Conservation (phyloP, 2,329 filamentous ascomycete species). For the Trichoderma semiorbis region DNA sequence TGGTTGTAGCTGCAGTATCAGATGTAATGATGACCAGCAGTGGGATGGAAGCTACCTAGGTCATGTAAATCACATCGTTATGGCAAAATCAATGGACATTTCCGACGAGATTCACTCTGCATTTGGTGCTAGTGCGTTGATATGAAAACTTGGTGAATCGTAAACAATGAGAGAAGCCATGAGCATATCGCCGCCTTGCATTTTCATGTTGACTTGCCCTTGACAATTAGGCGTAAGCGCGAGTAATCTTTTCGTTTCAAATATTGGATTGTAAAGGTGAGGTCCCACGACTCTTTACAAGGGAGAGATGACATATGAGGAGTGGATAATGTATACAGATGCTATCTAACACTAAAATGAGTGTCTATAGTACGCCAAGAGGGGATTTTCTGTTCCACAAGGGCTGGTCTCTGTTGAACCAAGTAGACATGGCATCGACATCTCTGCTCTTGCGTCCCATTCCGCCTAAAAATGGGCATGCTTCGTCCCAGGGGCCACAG, state of each 20-base stretch:
- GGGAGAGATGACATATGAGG: neutral
- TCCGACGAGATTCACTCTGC: neutral
- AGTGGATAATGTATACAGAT: neutral
- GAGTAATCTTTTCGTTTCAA: neutral
- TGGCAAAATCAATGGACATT: slow-evolving; percentile 11
- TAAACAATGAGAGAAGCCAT: neutral
- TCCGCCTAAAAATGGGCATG: neutral
- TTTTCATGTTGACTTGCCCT: neutral
- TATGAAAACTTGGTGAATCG: neutral
- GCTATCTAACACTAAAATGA: neutral
- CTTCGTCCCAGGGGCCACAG: slow-evolving; percentile 23
- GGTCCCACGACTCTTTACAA: neutral
- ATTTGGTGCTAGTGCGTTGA: too few relatives aligned
- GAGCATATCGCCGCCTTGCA: too few relatives aligned
- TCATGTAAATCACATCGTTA: slow-evolving; percentile 12
- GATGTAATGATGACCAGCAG: slow-evolving; percentile 30
- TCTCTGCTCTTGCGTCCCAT: neutral
- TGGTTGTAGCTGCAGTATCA: slow-evolving; percentile 28
- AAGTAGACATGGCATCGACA: neutral
- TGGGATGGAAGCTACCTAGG: slow-evolving; percentile 22
- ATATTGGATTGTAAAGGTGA: neutral
- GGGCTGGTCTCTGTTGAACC: slow-evolving; percentile 8
- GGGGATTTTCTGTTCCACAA: neutral
- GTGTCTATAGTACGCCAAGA: neutral
- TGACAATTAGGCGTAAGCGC: neutral